Conservation (phyloP, 2,329 filamentous ascomycete genomes). For the Penicillium sp. region DNA sequence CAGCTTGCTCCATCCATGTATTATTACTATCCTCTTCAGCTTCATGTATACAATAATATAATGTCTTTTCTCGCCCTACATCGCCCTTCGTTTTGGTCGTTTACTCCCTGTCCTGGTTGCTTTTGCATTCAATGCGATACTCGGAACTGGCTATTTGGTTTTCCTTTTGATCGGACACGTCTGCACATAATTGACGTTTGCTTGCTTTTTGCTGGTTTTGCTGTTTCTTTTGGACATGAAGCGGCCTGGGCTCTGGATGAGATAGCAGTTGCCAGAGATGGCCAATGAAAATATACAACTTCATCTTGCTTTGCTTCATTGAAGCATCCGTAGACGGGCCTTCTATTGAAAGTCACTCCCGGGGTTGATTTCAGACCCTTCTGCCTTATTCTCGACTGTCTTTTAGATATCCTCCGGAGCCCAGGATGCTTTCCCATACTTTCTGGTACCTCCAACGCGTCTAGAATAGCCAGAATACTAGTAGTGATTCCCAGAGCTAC, state of each 20-base stretch:
- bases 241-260: neutral
- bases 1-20: conserved; percentile 15
- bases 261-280: neutral
- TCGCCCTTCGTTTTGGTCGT: neutral
- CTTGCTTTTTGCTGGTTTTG: neutral
- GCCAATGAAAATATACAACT: neutral
- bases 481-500: too few species aligned
- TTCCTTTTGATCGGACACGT: neutral
- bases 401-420: too few species aligned
- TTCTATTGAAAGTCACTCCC: too few species aligned
- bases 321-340: too few species aligned
- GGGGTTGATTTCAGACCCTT: too few species aligned
- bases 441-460: too few species aligned
- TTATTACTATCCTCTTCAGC: conserved; percentile 15
- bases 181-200: neutral
- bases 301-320: neutral
- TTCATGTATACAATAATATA: conserved; percentile 22
- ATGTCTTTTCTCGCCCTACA: conserved; percentile 4
- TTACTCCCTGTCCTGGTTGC: neutral
- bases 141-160: neutral
- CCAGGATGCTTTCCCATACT: too few species aligned
- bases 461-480: too few species aligned
- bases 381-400: too few species aligned
- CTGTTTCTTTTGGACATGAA: neutral
- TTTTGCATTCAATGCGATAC: neutral